Evolutionary conservation across 768 basidiomycete genomes (phyloP).

Genomic region (Mycena alexandri): DNA sequence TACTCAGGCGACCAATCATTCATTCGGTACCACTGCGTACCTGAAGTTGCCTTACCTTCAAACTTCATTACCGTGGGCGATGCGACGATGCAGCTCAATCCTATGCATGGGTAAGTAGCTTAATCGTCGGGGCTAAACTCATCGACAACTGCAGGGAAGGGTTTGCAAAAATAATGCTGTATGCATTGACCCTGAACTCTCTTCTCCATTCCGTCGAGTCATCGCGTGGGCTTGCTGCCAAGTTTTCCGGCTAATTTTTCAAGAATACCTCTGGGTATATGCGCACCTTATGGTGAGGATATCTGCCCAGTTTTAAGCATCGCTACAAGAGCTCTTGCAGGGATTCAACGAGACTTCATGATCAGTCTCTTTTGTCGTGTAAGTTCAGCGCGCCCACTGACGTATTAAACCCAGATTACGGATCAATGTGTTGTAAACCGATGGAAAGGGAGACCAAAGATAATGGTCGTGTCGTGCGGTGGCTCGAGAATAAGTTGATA

Average conservation of each 20-base stretch:
- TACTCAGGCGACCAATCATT: slow-evolving; percentile 29
- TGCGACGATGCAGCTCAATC: slow-evolving; percentile 39
- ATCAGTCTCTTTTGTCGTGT: no score
- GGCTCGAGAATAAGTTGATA: no score
- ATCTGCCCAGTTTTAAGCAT: no score
- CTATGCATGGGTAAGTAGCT: slow-evolving; percentile 37
- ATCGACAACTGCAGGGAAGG: slow-evolving; percentile 33
- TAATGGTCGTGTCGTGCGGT: no score
- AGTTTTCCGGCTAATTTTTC: slow-evolving; percentile 22
- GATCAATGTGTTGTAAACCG: no score
- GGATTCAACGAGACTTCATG: no score
- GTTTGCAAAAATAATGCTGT: slow-evolving; percentile 38
- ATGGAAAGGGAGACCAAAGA: no score
- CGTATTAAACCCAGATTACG: no score
- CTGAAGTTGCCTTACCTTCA: slow-evolving; percentile 30
- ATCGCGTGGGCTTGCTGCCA: background rate
- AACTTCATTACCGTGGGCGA: slow-evolving; percentile 43
- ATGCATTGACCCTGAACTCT: slow-evolving; percentile 38
- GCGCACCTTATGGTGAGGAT: slow-evolving; percentile 32
- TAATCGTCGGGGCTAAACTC: background rate
- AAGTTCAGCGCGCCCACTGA: no score
- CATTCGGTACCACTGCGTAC: slow-evolving; percentile 36
- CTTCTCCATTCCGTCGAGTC: slow-evolving; percentile 23
- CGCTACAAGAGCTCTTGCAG: no score
- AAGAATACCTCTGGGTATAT: slow-evolving; percentile 3